These are phyloP conservation scores for Orbilia javanica DNA, from an alignment of 2,329 filamentous ascomycete species.

Conservation along the genomic window DNA sequence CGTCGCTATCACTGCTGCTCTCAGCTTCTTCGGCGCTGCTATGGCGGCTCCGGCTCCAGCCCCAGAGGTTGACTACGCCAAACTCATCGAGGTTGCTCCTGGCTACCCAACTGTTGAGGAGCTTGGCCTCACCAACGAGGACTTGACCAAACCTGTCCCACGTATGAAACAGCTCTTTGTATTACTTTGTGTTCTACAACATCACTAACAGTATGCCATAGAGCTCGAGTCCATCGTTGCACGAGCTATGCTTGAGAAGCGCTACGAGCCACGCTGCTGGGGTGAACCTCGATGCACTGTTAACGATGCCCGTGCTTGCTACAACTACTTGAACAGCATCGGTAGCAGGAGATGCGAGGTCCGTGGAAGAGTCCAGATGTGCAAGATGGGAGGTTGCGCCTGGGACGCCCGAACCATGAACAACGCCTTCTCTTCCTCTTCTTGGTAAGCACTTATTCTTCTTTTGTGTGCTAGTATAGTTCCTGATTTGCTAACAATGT, in stretches of 20 bases:
- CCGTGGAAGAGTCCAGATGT: slow-evolving; percentile 32
- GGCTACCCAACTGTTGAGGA: slow-evolving; percentile 43
- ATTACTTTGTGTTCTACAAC: not conserved
- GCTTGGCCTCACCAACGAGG: slow-evolving; percentile 42
- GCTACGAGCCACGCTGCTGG: slow-evolving; percentile 44
- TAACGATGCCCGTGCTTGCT: slow-evolving; percentile 39
- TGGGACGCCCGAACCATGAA: slow-evolving; percentile 44
- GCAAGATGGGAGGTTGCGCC: slow-evolving; percentile 36
- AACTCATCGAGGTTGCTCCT: slow-evolving; percentile 29
- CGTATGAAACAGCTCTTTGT: slow-evolving; percentile 6
- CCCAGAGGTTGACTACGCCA: slow-evolving; percentile 33
- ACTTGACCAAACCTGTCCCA: slow-evolving; percentile 45
- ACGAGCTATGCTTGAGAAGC: slow-evolving; percentile 30
- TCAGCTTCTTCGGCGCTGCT: slow-evolving; percentile 39
- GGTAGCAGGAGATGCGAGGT: slow-evolving; percentile 28
- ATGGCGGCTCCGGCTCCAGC: slow-evolving; percentile 33
- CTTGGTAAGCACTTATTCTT: slow-evolving; percentile 23
- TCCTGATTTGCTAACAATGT: not conserved
- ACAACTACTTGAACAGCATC: slow-evolving; percentile 55
- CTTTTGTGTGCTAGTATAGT: too few species aligned
- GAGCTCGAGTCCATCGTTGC: slow-evolving; percentile 18
- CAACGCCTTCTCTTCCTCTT: slow-evolving; percentile 40
- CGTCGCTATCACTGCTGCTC: slow-evolving; percentile 31
- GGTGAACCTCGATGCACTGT: slow-evolving; percentile 37
- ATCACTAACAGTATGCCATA: not conserved